phyloP scores from a whole-genome alignment of 768 basidiomycete species.

The Panaeolus cyanescens region DNA sequence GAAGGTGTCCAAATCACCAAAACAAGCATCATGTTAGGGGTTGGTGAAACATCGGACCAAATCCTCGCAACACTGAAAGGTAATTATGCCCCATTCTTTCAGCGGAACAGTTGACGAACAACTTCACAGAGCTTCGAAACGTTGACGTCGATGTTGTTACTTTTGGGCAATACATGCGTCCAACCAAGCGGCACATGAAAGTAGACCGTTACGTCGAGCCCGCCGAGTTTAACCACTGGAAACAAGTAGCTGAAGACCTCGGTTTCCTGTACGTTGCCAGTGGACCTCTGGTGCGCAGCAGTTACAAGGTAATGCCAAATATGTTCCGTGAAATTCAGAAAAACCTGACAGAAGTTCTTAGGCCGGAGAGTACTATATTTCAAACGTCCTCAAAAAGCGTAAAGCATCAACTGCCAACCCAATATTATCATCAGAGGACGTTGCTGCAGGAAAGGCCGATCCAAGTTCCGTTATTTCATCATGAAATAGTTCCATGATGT shows the following conservation, averaged over 20 bases:
- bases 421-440: background rate
- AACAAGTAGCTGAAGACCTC: slow-evolving; percentile 84
- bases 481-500: no score
- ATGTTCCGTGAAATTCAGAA: background rate
- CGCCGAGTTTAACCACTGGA: slow-evolving; percentile 92
- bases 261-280: slow-evolving; percentile 98
- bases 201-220: slow-evolving; percentile 96
- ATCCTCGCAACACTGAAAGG: slow-evolving; percentile 81
- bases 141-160: slow-evolving; percentile 95
- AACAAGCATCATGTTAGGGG: slow-evolving; percentile 98
- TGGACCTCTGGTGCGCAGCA: slow-evolving; percentile 93
- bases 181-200: slow-evolving; percentile 99
- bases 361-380: slow-evolving; percentile 97
- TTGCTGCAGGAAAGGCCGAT: no score
- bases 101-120: slow-evolving; percentile 1
- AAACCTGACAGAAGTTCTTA: slow-evolving; percentile 29
- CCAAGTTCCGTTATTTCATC: no score
- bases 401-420: slow-evolving; percentile 22
- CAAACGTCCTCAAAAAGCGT: slow-evolving; percentile 80
- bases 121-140: slow-evolving; percentile 74
- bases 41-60: slow-evolving; percentile 88
- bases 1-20: slow-evolving; percentile 89
- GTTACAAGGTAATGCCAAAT: slow-evolving; percentile 77
- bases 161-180: slow-evolving; percentile 99
- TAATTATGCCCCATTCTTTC: slow-evolving; percentile 31